Percentiles rank a stretch among this genome's conserved stretches.
Conservation (phyloP, 2,329 filamentous ascomycete genomes). For the Microcera coccophila region DNA sequence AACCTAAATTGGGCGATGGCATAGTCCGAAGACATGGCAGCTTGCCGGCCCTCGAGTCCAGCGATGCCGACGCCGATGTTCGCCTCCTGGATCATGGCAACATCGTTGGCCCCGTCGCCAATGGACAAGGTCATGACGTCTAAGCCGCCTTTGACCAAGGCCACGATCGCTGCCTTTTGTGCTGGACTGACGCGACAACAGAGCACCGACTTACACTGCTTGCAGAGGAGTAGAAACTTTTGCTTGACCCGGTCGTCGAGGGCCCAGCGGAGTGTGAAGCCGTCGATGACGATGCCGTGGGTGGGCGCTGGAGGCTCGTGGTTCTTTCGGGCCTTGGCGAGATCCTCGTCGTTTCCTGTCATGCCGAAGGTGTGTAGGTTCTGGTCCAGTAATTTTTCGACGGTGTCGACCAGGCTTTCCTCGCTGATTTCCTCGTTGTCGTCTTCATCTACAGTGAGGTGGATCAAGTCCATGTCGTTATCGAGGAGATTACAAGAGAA, state of each 20-base stretch:
- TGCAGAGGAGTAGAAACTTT: constrained; percentile 83
- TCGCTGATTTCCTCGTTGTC: no score
- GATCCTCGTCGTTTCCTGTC: no score
- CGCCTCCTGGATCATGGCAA: constrained; percentile 99
- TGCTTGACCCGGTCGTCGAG: constrained; percentile 93
- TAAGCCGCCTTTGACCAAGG: constrained; percentile 90
- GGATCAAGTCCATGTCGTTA: constrained; percentile 93
- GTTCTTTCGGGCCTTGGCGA: no score
- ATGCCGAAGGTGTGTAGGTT: no score
- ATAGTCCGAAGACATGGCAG: constrained; percentile 91
- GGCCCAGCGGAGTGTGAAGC: constrained; percentile 89
- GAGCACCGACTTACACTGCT: constrained; percentile 98
- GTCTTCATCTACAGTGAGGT: constrained; percentile 79
- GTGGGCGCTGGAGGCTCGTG: no score
- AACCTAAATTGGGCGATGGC: constrained; percentile 95
- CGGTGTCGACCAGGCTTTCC: constrained; percentile 71
- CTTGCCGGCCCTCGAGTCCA: constrained; percentile 93
- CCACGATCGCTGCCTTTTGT: constrained; percentile 95
- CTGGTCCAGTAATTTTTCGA: no score
- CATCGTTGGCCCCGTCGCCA: constrained; percentile 95
- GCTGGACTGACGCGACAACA: constrained; percentile 96
- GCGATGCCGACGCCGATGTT: constrained; percentile 98
- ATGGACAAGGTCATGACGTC: constrained; percentile 90
- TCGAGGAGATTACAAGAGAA: constrained; percentile 99
- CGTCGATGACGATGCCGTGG: constrained; percentile 97